Base-by-base conservation (phyloP, 352 stramenopile species). In the Pythium brachiatum region DNA sequence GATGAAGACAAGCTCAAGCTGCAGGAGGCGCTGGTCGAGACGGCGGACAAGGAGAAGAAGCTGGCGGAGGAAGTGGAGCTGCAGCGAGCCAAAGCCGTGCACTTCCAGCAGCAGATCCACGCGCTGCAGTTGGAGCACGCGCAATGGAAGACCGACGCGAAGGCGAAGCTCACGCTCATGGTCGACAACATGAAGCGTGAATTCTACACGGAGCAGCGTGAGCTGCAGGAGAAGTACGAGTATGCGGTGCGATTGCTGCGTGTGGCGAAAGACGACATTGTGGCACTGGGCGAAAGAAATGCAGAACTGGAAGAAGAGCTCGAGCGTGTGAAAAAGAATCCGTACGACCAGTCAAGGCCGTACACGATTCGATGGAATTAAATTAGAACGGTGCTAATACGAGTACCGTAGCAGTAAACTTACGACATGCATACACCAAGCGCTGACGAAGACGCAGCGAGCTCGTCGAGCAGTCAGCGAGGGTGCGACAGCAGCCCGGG, bases 31-130 rank as follows among this genome's bases (percentile, higher is more conserved):
- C 47, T 90, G 15, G 59, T 75, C 7, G 78, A 72, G 6, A 88
- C 81, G 0, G 73, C 73, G 9, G 80, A 91, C 60, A 93, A 92
- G 53, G 82, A 92, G 56, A 89, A 95, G 52, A 81, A 92, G 47
- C 70, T 93, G 7, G 69, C 78, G 1, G 79, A 90, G 20, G 83
- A 92, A 66, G 82, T 92, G 2, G 81, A 91, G 48, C 70, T 46
- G 0, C 83, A 92, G 71, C 79, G 83, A 2, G 56, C 44, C 18
- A 73, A 63, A 50, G 76, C 79, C 3, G 43, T 90, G 3, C 50
- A 72, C 12, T 77, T 87, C 23, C 78, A 88, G 57, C 69, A 90
- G 62, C 78, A 87, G 51, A 69, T 90, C 51, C 74, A 83, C 38
- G 57, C 70, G 18, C 66, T 83, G 51, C 77, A 90, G 32, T 31